phyloP scores from a whole-genome alignment of 768 basidiomycete species.

The Suillus decipiens region DNA sequence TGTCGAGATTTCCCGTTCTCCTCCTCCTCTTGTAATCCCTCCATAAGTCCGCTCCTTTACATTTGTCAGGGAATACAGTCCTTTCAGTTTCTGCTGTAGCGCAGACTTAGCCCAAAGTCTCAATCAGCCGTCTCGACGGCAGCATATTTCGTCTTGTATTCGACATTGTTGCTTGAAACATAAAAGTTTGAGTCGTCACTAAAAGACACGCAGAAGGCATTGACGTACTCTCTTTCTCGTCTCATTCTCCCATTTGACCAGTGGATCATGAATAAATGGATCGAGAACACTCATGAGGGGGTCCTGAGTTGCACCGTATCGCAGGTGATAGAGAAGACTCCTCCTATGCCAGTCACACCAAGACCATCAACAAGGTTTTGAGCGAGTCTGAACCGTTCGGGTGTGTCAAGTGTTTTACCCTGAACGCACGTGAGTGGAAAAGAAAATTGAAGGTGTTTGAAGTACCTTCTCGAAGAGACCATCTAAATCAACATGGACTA shows the following conservation, averaged over 20 bases:
- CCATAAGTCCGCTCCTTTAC: slow-evolving; percentile 40
- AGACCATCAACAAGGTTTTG: slow-evolving; percentile 92
- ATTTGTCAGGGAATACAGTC: slow-evolving; percentile 56
- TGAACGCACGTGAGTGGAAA: slow-evolving; percentile 20
- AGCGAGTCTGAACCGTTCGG: slow-evolving; percentile 90
- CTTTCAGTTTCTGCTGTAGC: slow-evolving; percentile 76
- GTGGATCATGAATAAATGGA: slow-evolving; percentile 95
- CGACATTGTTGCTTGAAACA: slow-evolving; percentile 20
- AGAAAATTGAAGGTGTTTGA: not conserved
- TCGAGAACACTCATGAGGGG: slow-evolving; percentile 94
- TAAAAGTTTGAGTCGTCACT: slow-evolving; percentile 4
- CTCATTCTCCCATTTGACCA: slow-evolving; percentile 93
- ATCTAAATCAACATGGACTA: slow-evolving; percentile 97
- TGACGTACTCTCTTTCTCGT: slow-evolving; percentile 59
- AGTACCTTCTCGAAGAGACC: slow-evolving; percentile 93
- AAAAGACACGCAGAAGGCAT: not conserved
- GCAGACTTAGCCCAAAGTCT: slow-evolving; percentile 71
- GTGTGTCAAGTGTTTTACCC: slow-evolving; percentile 84
- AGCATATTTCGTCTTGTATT: slow-evolving; percentile 38
- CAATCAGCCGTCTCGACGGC: slow-evolving; percentile 56
- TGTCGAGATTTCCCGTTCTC: slow-evolving; percentile 58
- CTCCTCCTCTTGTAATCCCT: slow-evolving; percentile 23
- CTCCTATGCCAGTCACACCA: slow-evolving; percentile 93
- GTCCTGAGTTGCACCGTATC: slow-evolving; percentile 88
- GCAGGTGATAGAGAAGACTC: slow-evolving; percentile 87